phyloP scores from a whole-genome alignment of 768 basidiomycete genomes.

The Naganishia vishniacii region DNA sequence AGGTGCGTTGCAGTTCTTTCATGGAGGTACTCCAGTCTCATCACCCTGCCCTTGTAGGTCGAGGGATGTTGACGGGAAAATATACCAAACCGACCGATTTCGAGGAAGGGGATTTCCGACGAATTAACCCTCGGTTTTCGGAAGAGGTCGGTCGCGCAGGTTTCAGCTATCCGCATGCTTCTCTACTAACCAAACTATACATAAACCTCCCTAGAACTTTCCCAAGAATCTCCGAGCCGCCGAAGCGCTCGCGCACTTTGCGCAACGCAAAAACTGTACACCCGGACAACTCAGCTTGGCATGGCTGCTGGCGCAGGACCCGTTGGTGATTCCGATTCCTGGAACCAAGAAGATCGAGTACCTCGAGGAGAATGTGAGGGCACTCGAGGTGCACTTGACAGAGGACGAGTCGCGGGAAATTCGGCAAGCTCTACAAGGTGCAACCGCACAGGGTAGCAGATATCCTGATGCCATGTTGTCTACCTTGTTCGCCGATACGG shows the following conservation, averaged over 20 bases:
- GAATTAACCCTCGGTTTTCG: slow-evolving; percentile 43
- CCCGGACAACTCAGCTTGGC: slow-evolving; percentile 49
- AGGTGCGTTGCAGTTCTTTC: slow-evolving; percentile 35
- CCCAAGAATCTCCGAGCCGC: slow-evolving; percentile 49
- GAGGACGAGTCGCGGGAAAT: slow-evolving; percentile 40
- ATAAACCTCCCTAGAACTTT: slow-evolving; percentile 35
- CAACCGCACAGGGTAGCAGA: slow-evolving; percentile 36
- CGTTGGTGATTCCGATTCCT: slow-evolving; percentile 40
- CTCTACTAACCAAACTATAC: not conserved
- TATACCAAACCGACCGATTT: slow-evolving; percentile 36
- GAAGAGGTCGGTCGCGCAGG: slow-evolving; percentile 33
- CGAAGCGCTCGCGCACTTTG: slow-evolving; percentile 45
- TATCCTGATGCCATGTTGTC: slow-evolving; percentile 16
- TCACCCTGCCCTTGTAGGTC: not conserved
- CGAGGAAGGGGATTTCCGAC: slow-evolving; percentile 41
- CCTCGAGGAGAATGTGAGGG: slow-evolving; percentile 42
- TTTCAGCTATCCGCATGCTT: not conserved
- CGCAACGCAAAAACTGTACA: slow-evolving; percentile 43
- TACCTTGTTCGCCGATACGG: slow-evolving; percentile 12
- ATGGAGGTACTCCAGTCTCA: slow-evolving; percentile 23
- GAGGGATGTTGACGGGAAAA: slow-evolving; percentile 26
- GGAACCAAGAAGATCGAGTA: slow-evolving; percentile 35
- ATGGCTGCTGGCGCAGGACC: slow-evolving; percentile 47
- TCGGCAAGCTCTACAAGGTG: slow-evolving; percentile 41
- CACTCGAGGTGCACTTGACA: slow-evolving; percentile 35